Evolutionary conservation across 2,329 filamentous ascomycete genomes (phyloP).

Genomic region (Aspergillus chevalieri): DNA sequence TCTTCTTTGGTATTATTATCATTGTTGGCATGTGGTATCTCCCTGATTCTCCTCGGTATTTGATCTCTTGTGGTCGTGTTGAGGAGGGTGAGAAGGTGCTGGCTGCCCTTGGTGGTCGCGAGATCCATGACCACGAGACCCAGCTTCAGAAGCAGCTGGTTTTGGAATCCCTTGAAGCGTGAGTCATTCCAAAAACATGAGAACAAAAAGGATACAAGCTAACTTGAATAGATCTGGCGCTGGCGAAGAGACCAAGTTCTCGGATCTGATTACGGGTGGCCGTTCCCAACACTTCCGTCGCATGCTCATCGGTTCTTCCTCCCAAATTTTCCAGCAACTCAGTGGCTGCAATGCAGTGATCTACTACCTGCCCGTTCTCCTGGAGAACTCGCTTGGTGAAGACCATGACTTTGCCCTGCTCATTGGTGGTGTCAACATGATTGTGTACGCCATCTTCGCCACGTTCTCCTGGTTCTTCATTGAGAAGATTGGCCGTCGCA

Average conservation of each 20-base stretch:
- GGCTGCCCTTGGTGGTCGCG: constrained; percentile 43
- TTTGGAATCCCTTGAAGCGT: constrained; percentile 60
- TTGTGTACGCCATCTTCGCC: constrained; percentile 37
- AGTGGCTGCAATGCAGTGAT: constrained; percentile 47
- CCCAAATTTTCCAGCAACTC: constrained; percentile 44
- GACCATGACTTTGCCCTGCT: constrained; percentile 41
- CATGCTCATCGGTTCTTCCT: constrained; percentile 35
- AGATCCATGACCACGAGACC: constrained; percentile 52
- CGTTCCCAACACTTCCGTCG: constrained; percentile 36
- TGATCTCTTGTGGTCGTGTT: constrained; percentile 41
- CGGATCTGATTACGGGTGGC: constrained; percentile 32
- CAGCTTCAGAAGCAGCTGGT: constrained; percentile 58
- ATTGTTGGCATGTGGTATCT: constrained; percentile 38
- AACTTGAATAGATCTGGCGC: constrained; percentile 50
- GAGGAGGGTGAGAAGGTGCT: constrained; percentile 46
- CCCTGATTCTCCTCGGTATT: constrained; percentile 42
- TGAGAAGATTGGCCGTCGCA: constrained; percentile 43
- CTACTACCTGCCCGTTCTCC: constrained; percentile 45
- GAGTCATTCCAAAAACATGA: constrained; percentile 23
- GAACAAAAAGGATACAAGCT: constrained; percentile 28
- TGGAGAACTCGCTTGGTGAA: constrained; percentile 41
- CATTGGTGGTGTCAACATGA: constrained; percentile 50
- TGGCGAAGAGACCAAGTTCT: constrained; percentile 43
- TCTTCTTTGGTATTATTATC: constrained; percentile 44
- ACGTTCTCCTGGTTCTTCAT: constrained; percentile 46